Evolutionary conservation across 2,329 filamentous ascomycete genomes (phyloP).

Genomic region (Monilinia polystroma): DNA sequence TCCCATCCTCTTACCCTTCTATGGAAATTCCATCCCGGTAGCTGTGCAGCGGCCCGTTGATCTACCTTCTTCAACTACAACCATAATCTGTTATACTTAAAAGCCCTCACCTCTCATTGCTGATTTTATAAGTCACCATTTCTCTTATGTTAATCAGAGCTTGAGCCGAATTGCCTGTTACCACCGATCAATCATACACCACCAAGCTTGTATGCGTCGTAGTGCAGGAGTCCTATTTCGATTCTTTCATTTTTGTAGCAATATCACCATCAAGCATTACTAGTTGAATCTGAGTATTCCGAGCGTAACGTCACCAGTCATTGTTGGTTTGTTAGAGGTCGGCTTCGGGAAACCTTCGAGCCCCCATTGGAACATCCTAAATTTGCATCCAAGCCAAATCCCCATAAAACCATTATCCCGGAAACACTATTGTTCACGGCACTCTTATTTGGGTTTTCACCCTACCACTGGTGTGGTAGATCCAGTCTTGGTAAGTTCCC

Average conservation of each 20-base stretch:
- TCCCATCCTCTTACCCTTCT: conserved; percentile 20
- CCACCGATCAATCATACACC: neutral
- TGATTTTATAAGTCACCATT: neutral
- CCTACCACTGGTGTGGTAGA: neutral
- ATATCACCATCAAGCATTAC: conserved; percentile 4
- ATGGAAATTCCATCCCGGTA: conserved; percentile 17
- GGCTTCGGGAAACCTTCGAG: neutral
- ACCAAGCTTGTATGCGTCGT: neutral
- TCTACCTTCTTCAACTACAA: conserved; percentile 13
- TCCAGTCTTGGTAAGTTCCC: conserved; percentile 9
- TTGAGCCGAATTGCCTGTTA: neutral
- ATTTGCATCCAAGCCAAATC: neutral
- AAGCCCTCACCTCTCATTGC: conserved; percentile 3
- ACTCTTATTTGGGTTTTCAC: neutral
- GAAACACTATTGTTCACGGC: neutral
- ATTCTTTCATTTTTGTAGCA: conserved; percentile 6
- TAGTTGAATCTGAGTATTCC: neutral
- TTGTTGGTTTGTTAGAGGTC: neutral
- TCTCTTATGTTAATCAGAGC: conserved; percentile 2
- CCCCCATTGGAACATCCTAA: neutral
- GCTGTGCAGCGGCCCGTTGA: conserved; percentile 25
- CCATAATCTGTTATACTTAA: conserved; percentile 17
- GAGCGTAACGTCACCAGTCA: conserved; percentile 4
- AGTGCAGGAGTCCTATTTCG: neutral
- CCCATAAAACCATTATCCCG: neutral